Base-by-base conservation (phyloP, 2,329 filamentous ascomycete species). In the Hysterium pulicare region DNA sequence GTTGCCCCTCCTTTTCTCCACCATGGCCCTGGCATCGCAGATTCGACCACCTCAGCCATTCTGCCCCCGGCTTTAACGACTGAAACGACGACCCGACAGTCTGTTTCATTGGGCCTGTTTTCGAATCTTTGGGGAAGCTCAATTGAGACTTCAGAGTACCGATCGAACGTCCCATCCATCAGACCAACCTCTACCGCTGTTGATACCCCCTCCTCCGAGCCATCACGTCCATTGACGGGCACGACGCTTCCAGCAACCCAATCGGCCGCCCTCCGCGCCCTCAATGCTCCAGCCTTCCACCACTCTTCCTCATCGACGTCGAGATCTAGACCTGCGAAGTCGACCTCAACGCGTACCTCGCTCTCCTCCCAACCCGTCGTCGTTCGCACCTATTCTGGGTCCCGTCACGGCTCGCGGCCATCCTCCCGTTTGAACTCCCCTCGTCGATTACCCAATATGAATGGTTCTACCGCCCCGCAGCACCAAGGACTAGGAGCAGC, bases 301-400 rank as follows among this genome's bases (percentile, higher is more conserved):
- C 49, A 50, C 33, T 28, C 50, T 42, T 45, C 41, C 51, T 59
- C 60, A 33, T 55, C 61, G 21, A 55, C 46, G 41, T 31, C 50
- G 40, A 60, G 57, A 44, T 57, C 48, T 6, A 37, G n/a, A 31
- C 59, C 30, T 21, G 55, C 60, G 42, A 68, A 69, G 49, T 68
- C 66, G 2, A 56, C 62, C 4, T 66, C 59, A 15, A 67, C 63
- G 50, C 58, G 54, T 33, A 61, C 62, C 32, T 69, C 69, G 24
- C 46, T 69, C 28, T 67, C 66, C 9, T 68, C 68, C 33, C 69
- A 70, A 50, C 70, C 70, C 8, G 70, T 72, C 34, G 63, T 72
- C 19, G 70, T 72, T 38, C 64, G 63, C 41, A 67, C 68, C 16
- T 69, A 71, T 43, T 67, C 66, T 19, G 61, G 54, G 22, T 59